These are phyloP conservation scores for Candida gorgasii DNA, from an alignment of 805 yeast species.

Conservation along the genomic window DNA sequence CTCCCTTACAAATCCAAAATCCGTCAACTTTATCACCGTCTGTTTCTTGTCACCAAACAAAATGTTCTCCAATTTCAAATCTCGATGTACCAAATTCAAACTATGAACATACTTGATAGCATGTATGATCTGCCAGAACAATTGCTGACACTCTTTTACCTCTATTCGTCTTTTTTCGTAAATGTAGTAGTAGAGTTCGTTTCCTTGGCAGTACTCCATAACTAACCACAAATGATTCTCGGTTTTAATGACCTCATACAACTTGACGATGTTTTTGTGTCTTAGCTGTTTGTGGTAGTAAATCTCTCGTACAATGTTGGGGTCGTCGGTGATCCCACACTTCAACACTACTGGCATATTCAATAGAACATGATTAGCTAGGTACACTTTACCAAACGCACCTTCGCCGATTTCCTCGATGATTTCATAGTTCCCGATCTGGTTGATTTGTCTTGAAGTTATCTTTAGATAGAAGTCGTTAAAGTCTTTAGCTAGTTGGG, in stretches of 20 bases:
- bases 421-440: constrained; percentile 81
- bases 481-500: constrained; percentile 63
- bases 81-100: constrained; percentile 79
- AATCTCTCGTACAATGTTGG: constrained; percentile 86
- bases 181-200: constrained; percentile 70
- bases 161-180: constrained; percentile 53
- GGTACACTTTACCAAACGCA: constrained; percentile 86
- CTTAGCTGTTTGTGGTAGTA: constrained; percentile 82
- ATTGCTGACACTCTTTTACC: constrained; percentile 46
- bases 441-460: constrained; percentile 50
- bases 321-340: constrained; percentile 73
- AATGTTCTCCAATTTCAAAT: constrained; percentile 79
- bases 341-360: constrained; percentile 78
- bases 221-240: constrained; percentile 84
- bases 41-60: constrained; percentile 53
- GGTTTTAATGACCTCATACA: constrained; percentile 83
- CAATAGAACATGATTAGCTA: constrained; percentile 77
- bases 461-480: constrained; percentile 52
- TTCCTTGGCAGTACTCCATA: constrained; percentile 84
- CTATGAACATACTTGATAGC: constrained; percentile 76
- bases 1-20: constrained; percentile 93
- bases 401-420: constrained; percentile 84
- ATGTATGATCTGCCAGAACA: constrained; percentile 67
- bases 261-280: constrained; percentile 79
- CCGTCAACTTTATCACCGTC: constrained; percentile 73